A percentile compares a stretch with the other conserved stretches of the same genome.
Conservation (phyloP, 2,329 filamentous ascomycete species). For the Cladosporium austrohemisphaericum region DNA sequence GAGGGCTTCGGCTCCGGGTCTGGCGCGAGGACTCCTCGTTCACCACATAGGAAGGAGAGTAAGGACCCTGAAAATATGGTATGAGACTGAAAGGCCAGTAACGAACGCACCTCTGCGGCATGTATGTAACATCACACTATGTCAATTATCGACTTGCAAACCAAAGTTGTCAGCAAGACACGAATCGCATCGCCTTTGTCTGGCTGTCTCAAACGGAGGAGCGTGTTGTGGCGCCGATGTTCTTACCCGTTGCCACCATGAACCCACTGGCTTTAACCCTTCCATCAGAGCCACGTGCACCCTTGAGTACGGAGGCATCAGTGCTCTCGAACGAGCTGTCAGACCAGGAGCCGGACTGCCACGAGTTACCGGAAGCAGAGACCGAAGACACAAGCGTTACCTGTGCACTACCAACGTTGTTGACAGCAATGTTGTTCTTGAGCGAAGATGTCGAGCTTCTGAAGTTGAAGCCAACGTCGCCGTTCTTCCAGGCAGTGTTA, state of each 20-base stretch:
- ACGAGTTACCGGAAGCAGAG: slow-evolving; percentile 41
- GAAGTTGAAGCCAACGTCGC: slow-evolving; percentile 41
- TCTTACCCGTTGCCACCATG: slow-evolving; percentile 38
- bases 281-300: slow-evolving; percentile 37
- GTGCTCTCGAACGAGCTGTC: slow-evolving; percentile 40
- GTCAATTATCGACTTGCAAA: no score
- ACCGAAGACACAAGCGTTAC: slow-evolving; percentile 21
- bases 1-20: background rate
- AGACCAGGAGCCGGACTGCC: slow-evolving; percentile 41
- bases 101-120: no score
- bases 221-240: slow-evolving; percentile 41
- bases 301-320: slow-evolving; percentile 35
- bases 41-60: background rate
- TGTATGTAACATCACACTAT: no score
- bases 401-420: slow-evolving; percentile 30
- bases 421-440: slow-evolving; percentile 39
- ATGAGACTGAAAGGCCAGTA: background rate
- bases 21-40: background rate
- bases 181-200: no score
- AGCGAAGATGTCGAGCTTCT: slow-evolving; percentile 35
- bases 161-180: no score
- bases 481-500: slow-evolving; percentile 49
- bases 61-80: slow-evolving; percentile 8
- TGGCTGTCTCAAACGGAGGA: background rate
- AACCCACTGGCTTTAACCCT: slow-evolving; percentile 43